Evolutionary conservation across 306 rosid genomes (phyloP).

Genomic region (Calophaca sinica): DNA sequence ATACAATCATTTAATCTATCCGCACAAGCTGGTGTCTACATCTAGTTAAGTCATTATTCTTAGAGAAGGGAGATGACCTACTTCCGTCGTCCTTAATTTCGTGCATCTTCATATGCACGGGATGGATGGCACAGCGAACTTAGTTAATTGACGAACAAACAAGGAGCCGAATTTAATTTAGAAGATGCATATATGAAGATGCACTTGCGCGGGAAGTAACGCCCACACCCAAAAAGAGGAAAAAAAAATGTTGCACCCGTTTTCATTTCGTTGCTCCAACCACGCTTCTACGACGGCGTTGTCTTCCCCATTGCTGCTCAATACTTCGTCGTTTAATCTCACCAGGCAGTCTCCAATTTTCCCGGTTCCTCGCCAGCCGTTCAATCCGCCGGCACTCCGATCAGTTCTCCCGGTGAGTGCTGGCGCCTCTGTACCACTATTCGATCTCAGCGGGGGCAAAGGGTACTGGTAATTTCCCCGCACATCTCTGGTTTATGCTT

Average conservation of each 20-base stretch:
- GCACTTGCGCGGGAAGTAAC: slow-evolving; percentile 30
- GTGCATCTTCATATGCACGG: no score
- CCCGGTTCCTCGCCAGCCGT: slow-evolving; percentile 29
- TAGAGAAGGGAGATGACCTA: no score
- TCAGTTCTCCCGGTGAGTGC: slow-evolving; percentile 43
- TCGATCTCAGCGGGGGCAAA: slow-evolving; percentile 56
- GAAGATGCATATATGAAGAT: background rate
- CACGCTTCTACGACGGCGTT: background rate
- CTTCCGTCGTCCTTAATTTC: no score
- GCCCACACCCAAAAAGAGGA: background rate
- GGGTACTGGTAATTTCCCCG: slow-evolving; percentile 52
- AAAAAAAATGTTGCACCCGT: slow-evolving; percentile 41
- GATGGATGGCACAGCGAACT: no score
- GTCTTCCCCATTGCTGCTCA: slow-evolving; percentile 37
- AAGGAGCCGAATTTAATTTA: background rate
- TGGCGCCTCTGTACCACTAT: slow-evolving; percentile 37
- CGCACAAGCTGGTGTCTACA: no score
- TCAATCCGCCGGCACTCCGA: slow-evolving; percentile 47
- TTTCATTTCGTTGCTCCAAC: slow-evolving; percentile 42
- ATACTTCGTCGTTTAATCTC: slow-evolving; percentile 40
- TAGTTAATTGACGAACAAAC: background rate
- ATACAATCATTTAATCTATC: no score
- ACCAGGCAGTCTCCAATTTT: slow-evolving; percentile 38
- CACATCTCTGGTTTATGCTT: background rate
- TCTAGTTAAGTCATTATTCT: no score